These are phyloP conservation scores for Piromyces finnis DNA, from an alignment of 192 early-diverging fungal genomes.

Conservation along the genomic window DNA sequence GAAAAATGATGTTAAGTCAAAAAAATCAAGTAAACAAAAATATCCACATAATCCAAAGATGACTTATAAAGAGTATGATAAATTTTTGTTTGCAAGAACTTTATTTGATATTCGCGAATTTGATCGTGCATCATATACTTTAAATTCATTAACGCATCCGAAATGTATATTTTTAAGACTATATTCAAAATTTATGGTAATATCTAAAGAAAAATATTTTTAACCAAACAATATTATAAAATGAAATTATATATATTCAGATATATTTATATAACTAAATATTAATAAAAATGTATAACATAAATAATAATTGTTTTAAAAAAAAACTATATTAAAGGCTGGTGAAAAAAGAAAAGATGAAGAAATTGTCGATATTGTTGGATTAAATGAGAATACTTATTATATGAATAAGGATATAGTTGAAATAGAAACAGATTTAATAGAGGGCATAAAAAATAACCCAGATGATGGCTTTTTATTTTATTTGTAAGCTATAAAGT, in stretches of 20 bases:
- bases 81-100: conserved; percentile 42
- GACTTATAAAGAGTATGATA: conserved; percentile 20
- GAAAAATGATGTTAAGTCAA: conserved; percentile 6
- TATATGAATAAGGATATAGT: conserved; percentile 24
- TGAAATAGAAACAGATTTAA: conserved; percentile 21
- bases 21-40: not conserved
- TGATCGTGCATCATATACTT: conserved; percentile 28
- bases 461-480: conserved; percentile 47
- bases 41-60: not conserved
- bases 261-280: too few species aligned
- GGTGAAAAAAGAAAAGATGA: conserved; percentile 41
- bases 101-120: conserved; percentile 58
- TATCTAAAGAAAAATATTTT: too few species aligned
- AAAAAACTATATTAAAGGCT: too few species aligned
- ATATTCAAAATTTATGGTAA: conserved; percentile 60
- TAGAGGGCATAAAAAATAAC: conserved; percentile 10
- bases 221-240: too few species aligned
- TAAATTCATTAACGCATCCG: conserved; percentile 6
- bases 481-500: conserved; percentile 44
- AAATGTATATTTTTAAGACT: conserved; percentile 54
- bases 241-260: not conserved
- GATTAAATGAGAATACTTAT: conserved; percentile 16
- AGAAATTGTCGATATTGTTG: conserved; percentile 13
- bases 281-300: too few species aligned
- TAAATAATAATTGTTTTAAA: too few species aligned